Base-by-base conservation (phyloP, 176 grass and related monocot genomes). In the Carex scoparia region DNA sequence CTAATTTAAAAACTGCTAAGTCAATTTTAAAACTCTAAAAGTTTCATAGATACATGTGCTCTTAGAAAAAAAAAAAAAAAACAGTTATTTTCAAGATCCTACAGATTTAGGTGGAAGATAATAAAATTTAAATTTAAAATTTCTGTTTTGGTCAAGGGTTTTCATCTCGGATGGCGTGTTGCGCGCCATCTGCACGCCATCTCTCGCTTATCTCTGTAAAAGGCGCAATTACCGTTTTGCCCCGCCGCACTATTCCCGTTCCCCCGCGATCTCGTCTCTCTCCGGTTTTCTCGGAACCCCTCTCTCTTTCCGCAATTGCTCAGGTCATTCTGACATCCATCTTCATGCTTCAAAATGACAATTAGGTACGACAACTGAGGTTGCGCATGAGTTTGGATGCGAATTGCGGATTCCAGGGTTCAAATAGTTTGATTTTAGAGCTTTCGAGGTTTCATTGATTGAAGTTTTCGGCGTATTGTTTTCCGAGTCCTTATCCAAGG, bases 121-220 rank as follows among this genome's bases (percentile, higher is more conserved):
- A 46, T n/a, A 42, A 70, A 48, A 46, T 72, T 46, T 10, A 72
- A 72, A 72, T 72, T 72, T 48, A 46, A 72, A 42, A 11, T 4
- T 72, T 48, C 18, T 70, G 35, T 70, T 70, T 73, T 73, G 5
- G 3, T 53, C 70, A 44, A 53, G 44, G n/a, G 23, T 28, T 51
- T 46, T 63, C 10, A 10, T 80, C 56, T 80, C 1, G 56, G 7
- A 80, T 80, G 78, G 55, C 28, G 78, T 82, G 59, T 49, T 65
- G 60, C 79, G 60, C 79, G 79, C 79, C 79, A 82, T 65, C 18
- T 1, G 60, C 79, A 38, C 79, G 79, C 79, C 79, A 82, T 65
- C 33, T 3, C 37, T 61, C 23, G 59, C 61, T 82, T 49, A 4
- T 61, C 18, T 35, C 35, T 40, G 14, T 57, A 4, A 9, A 37